Evolutionary conservation across 108 stramenopile species (phyloP), one percentile per base, ranked within the genome.

Genomic region (Pseudonitzschia multistriata): DNA sequence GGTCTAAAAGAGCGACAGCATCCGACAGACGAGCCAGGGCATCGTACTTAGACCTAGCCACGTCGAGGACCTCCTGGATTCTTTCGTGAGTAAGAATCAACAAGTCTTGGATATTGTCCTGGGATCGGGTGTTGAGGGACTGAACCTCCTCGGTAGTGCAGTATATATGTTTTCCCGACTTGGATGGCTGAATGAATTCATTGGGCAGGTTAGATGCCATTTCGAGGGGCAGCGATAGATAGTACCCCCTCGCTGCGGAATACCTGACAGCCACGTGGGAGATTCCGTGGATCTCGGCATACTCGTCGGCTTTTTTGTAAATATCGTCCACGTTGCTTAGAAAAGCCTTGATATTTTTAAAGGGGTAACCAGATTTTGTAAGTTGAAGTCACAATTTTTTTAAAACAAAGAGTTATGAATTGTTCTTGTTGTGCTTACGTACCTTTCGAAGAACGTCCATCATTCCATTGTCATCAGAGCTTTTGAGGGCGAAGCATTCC

Each of bases 291-390:
- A 75, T 71, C 74, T 92, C 92, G 6, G 92, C 84, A 73, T 93
- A 93, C 29, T 88, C 83, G 68, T 96, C 95, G 13, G 92, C 95
- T 49, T 89, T 79, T 17, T 80, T 75, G 74, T 93, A 92, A 67
- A 96, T 96, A 61, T 93, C 92, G 68, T 96, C 92, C n/a, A 93
- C 89, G 70, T 96, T 96, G 25, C 85, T 81, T 0, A 93, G 72
- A 68, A 93, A 96, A 14, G 89, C 85, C 57, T 59, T 13, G 13
- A 42, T 42, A 13, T 13, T 7, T 7, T 42, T 42, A 42, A 13
- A 42, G 40, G 13, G 40, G 13, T 10, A 42, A 42, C 40, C 10
- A 42, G 40, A 42, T 42, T 42, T 42, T 42, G 40, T 13, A 53
- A 22, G n/a, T n/a, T 35, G 15, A 59, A n/a, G 33, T 21, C 27